Evolutionary conservation across 1,139 yeast species (phyloP).

Genomic region (Casaregolazyma suthepensis): DNA sequence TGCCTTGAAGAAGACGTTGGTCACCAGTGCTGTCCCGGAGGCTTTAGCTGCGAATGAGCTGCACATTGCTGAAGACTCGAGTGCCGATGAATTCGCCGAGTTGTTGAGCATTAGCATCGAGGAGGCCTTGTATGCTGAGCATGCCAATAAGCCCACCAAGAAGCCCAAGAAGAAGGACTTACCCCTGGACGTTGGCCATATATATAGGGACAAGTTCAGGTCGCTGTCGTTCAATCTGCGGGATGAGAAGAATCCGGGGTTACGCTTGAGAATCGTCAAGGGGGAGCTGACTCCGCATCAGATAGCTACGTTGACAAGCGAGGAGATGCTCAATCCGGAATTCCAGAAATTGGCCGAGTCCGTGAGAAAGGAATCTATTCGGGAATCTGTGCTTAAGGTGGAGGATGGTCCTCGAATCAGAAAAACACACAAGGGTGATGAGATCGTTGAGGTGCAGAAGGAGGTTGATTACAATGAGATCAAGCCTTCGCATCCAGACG

Average conservation of each 20-base stretch:
- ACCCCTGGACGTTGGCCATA: constrained; percentile 34
- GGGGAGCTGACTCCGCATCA: constrained; percentile 44
- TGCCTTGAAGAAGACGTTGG: constrained; percentile 35
- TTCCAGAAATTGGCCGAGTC: constrained; percentile 62
- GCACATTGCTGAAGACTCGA: constrained; percentile 34
- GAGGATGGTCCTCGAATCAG: constrained; percentile 56
- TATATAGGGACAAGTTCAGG: constrained; percentile 51
- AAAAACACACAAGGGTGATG: constrained; percentile 84
- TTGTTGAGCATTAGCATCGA: constrained; percentile 39
- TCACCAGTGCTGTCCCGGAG: constrained; percentile 40
- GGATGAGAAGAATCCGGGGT: constrained; percentile 45
- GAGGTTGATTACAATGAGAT: constrained; percentile 9
- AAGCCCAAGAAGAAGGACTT: constrained; percentile 8
- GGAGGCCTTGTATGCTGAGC: constrained; percentile 35
- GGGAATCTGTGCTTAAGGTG: constrained; percentile 55
- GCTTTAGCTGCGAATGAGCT: constrained; percentile 29
- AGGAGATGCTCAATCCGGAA: constrained; percentile 67
- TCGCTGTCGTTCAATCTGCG: constrained; percentile 49
- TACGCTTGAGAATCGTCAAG: constrained; percentile 43
- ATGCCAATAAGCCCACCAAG: constrained; percentile 26
- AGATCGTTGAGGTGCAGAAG: constrained; percentile 44
- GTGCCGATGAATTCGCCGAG: constrained; percentile 36
- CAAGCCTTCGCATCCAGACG: not conserved
- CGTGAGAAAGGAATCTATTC: constrained; percentile 62
- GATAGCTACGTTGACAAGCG: constrained; percentile 53